phyloP scores from a whole-genome alignment of 257 asterid species.

The Capsicum pubescens region DNA sequence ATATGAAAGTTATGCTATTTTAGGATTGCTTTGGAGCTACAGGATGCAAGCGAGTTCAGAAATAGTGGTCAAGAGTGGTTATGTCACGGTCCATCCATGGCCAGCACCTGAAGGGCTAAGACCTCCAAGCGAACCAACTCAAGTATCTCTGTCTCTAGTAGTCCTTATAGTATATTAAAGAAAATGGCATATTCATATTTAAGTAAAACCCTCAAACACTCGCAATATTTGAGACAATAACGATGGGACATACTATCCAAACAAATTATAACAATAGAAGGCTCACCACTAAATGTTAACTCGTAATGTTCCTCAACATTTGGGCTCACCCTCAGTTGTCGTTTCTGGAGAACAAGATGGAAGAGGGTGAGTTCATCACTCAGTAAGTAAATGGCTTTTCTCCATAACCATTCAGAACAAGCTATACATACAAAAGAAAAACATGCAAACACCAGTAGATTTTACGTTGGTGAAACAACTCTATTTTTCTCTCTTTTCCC shows the following conservation, averaged over 20 bases:
- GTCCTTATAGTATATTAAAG: too few relatives aligned
- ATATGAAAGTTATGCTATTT: too few relatives aligned
- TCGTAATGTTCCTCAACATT: not conserved
- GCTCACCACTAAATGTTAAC: not conserved
- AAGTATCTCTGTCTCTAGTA: too few relatives aligned
- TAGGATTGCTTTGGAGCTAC: too few relatives aligned
- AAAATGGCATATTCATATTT: too few relatives aligned
- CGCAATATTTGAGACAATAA: not conserved
- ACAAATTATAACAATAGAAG: not conserved
- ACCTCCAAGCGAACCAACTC: too few relatives aligned
- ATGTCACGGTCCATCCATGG: too few relatives aligned
- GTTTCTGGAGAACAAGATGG: not conserved
- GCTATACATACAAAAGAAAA: not conserved
- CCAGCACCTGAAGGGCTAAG: too few relatives aligned
- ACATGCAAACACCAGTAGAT: not conserved
- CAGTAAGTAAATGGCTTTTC: not conserved
- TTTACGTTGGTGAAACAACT: not conserved
- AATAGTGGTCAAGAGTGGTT: too few relatives aligned
- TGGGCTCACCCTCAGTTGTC: not conserved
- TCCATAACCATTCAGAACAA: not conserved
- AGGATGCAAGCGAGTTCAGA: too few relatives aligned
- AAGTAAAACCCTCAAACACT: not conserved
- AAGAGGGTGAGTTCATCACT: not conserved
- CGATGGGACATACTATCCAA: not conserved
- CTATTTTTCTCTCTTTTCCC: not conserved